phyloP scores from a whole-genome alignment of 768 basidiomycete species.

The Boletus insuetus region DNA sequence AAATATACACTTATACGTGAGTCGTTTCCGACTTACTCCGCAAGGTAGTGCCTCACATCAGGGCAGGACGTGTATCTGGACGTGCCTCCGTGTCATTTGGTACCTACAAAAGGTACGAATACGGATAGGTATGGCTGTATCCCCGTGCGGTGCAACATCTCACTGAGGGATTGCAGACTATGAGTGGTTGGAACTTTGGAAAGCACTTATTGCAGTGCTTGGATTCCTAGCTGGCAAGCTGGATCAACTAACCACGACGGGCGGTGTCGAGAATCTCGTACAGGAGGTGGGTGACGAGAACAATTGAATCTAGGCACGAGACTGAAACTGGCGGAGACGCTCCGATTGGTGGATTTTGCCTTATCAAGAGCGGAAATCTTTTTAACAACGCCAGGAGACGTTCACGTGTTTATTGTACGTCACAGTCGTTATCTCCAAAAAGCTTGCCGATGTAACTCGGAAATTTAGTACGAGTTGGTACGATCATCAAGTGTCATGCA shows the following conservation, averaged over 20 bases:
- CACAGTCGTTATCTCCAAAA: background rate
- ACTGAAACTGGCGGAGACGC: constrained; percentile 36
- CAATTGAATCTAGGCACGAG: background rate
- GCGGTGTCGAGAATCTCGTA: constrained; percentile 50
- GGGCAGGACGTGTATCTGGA: constrained; percentile 53
- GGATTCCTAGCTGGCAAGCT: constrained; percentile 55
- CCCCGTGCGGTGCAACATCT: background rate
- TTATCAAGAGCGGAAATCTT: constrained; percentile 52
- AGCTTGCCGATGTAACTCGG: background rate
- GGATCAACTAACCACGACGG: constrained; percentile 49
- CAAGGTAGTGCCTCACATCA: background rate
- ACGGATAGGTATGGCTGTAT: constrained; percentile 46
- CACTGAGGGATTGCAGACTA: constrained; percentile 44
- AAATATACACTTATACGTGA: constrained; percentile 56
- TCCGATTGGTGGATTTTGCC: constrained; percentile 51
- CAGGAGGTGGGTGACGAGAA: constrained; percentile 45
- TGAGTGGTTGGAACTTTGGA: constrained; percentile 66
- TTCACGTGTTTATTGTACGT: constrained; percentile 64
- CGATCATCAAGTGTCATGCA: constrained; percentile 49
- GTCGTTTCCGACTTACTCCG: constrained; percentile 16
- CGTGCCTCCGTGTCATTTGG: constrained; percentile 55
- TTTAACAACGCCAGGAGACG: constrained; percentile 49
- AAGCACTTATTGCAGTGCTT: constrained; percentile 50
- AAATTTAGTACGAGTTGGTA: constrained; percentile 63
- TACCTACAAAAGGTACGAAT: constrained; percentile 50